phyloP scores from a whole-genome alignment of 306 rosid genomes.

The cucumber (Cucumis sativus) region Cucumber_9930_V3 NC_026656.2:21499001-21499500 shows the following conservation, averaged over 20 bases:
- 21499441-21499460: conserved; percentile 34
- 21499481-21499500: conserved; percentile 48
- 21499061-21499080: neutral
- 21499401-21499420: conserved; percentile 3
- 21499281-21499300: conserved; percentile 72
- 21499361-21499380: conserved; percentile 65
- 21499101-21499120: neutral
- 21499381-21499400: conserved; percentile 19
- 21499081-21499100: neutral
- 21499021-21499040: neutral
- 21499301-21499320: conserved; percentile 81
- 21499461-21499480: conserved; percentile 63
- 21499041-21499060: neutral
- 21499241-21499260: conserved; percentile 94
- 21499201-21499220: conserved; percentile 83
- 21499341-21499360: conserved; percentile 56
- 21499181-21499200: no score
- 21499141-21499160: neutral
- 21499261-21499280: conserved; percentile 67
- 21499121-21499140: neutral
- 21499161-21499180: neutral
- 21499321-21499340: conserved; percentile 75
- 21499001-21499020: neutral
- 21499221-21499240: conserved; percentile 74
- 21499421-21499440: neutral